Conservation (phyloP, 1,284 basidiomycete species). For the Lignosus rhinocerotis region DNA sequence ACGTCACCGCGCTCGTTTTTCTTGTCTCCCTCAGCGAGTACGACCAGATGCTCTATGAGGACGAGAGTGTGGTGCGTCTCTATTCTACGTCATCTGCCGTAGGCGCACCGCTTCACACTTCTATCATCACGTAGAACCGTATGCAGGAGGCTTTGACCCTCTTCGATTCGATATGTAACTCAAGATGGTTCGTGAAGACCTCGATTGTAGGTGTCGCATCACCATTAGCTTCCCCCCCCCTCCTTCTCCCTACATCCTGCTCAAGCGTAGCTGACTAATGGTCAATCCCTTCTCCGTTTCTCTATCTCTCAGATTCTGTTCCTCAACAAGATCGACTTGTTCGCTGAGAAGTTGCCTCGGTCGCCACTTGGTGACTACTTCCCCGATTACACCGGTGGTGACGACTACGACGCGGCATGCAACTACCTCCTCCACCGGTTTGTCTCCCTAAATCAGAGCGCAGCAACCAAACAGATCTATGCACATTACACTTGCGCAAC, state of each 20-base stretch:
- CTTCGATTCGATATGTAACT: conserved; percentile 97
- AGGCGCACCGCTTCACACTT: conserved; percentile 5
- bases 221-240: not conserved
- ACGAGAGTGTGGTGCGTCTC: conserved; percentile 82
- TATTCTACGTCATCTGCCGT: conserved; percentile 5
- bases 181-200: conserved; percentile 90
- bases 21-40: conserved; percentile 93
- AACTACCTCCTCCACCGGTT: conserved; percentile 87
- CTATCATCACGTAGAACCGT: conserved; percentile 65
- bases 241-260: not conserved
- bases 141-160: conserved; percentile 96
- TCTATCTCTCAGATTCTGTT: conserved; percentile 66
- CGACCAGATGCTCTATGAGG: conserved; percentile 92
- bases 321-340: conserved; percentile 96
- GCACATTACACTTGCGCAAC: conserved; percentile 91
- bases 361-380: conserved; percentile 91
- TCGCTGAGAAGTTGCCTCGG: conserved; percentile 88
- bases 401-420: conserved; percentile 86
- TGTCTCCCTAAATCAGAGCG: conserved; percentile 84
- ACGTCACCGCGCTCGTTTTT: conserved; percentile 94
- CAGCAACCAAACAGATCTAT: conserved; percentile 85
- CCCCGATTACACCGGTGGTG: conserved; percentile 80
- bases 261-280: not conserved
- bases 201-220: conserved; percentile 61
- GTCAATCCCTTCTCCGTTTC: conserved; percentile 8